Conservation (phyloP, 2,329 filamentous ascomycete genomes). For the Zymoseptoria brevis region DNA sequence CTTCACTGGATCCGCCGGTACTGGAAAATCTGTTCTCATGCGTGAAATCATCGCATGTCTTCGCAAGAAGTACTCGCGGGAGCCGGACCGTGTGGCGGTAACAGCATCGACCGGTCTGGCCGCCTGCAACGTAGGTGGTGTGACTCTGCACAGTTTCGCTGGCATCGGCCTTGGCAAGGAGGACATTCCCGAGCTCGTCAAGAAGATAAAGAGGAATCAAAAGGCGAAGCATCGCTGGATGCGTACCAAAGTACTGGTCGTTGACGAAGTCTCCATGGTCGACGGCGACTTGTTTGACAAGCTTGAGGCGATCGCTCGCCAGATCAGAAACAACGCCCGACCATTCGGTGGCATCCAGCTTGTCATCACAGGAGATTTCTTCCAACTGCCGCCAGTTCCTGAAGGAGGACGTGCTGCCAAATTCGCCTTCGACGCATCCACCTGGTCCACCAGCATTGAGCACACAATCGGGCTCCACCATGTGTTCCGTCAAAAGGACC, state of each 20-base stretch:
- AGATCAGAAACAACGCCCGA: conserved; percentile 78
- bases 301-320: conserved; percentile 76
- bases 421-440: conserved; percentile 87
- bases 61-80: conserved; percentile 64
- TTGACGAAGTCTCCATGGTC: conserved; percentile 98
- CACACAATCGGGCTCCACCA: conserved; percentile 93
- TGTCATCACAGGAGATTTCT: conserved; percentile 94
- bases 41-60: conserved; percentile 79
- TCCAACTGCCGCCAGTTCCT: conserved; percentile 90
- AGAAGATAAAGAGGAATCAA: conserved; percentile 80
- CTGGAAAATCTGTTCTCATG: conserved; percentile 94
- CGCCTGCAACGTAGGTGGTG: conserved; percentile 92
- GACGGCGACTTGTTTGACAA: conserved; percentile 97
- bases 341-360: conserved; percentile 95
- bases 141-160: conserved; percentile 91
- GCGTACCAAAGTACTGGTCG: conserved; percentile 74
- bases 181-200: conserved; percentile 66
- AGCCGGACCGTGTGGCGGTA: conserved; percentile 80
- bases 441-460: conserved; percentile 87
- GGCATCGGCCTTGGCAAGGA: conserved; percentile 96
- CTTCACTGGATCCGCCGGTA: conserved; percentile 90
- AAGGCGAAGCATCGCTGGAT: conserved; percentile 89
- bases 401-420: conserved; percentile 66
- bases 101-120: conserved; percentile 94
- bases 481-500: conserved; percentile 91